Percentiles rank a stretch among this genome's conserved stretches.
Evolutionary conservation across 2,329 filamentous ascomycete genomes (phyloP).

Genomic region (Didymella keratinophila): DNA sequence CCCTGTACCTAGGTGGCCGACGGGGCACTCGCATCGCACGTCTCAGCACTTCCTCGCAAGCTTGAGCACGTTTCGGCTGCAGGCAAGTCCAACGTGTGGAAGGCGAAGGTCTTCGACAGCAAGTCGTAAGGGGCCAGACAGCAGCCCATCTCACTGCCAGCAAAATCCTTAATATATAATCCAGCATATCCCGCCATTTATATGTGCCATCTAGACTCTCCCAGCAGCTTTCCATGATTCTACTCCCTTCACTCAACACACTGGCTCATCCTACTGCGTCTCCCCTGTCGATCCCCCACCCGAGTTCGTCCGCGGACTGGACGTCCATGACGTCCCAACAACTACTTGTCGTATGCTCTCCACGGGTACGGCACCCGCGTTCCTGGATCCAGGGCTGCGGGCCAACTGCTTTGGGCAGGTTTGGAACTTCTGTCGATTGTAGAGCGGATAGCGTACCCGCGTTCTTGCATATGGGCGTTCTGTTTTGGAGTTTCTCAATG

Average conservation of each 20-base stretch:
- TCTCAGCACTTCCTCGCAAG: neutral
- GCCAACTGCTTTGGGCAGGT: constrained; percentile 1
- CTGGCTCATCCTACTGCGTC: neutral
- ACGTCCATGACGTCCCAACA: neutral
- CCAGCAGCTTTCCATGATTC: neutral
- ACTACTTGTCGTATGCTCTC: neutral
- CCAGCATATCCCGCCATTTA: neutral
- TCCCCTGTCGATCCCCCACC: neutral
- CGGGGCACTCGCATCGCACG: neutral
- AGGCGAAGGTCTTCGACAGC: neutral
- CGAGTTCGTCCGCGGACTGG: neutral
- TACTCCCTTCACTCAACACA: neutral
- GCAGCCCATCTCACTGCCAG: neutral
- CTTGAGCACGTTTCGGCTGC: neutral
- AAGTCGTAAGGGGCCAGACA: neutral
- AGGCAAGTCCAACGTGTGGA: neutral
- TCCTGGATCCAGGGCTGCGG: neutral
- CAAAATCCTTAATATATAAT: neutral
- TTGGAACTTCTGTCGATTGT: constrained; percentile 1
- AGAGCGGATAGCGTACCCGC: constrained; percentile 9
- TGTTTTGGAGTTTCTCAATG: neutral
- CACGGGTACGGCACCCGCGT: neutral
- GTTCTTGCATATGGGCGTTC: neutral
- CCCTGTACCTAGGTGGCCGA: neutral
- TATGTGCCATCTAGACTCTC: neutral